Percentiles rank a stretch among this genome's conserved stretches.
Evolutionary conservation across 345 rosid genomes (phyloP).

Genomic region (Cardamine occulta): DNA sequence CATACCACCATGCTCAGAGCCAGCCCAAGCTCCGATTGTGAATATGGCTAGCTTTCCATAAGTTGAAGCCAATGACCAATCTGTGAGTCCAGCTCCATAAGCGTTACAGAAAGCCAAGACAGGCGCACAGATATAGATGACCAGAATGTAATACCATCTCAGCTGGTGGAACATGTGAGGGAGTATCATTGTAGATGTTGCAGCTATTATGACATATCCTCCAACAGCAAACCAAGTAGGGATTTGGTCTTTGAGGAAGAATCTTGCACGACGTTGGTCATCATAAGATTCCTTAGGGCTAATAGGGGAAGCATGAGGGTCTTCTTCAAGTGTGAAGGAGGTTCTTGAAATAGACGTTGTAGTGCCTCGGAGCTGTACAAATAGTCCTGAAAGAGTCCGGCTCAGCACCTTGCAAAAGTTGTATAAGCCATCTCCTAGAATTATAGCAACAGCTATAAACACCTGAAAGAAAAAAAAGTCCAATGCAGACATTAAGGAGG

Average conservation of each 20-base stretch:
- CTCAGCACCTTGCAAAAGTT: conserved; percentile 72
- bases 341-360: conserved; percentile 34
- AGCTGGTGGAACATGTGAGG: conserved; percentile 69
- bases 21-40: conserved; percentile 76
- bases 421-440: conserved; percentile 83
- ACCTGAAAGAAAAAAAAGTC: conserved; percentile 49
- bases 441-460: conserved; percentile 78
- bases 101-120: conserved; percentile 80
- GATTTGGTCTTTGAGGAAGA: conserved; percentile 80
- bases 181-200: conserved; percentile 53
- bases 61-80: conserved; percentile 84
- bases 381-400: conserved; percentile 58
- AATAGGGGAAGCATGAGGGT: conserved; percentile 43
- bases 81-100: conserved; percentile 86
- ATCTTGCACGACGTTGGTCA: conserved; percentile 60
- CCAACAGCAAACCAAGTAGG: conserved; percentile 67
- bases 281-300: conserved; percentile 54
- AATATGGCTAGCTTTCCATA: conserved; percentile 86
- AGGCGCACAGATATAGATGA: conserved; percentile 69
- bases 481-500: background rate
- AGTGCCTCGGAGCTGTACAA: conserved; percentile 47
- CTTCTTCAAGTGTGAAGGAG: conserved; percentile 48
- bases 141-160: conserved; percentile 73
- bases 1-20: conserved; percentile 65
- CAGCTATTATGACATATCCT: conserved; percentile 60